Evolutionary conservation across 2,329 filamentous ascomycete genomes (phyloP), one percentile per base, ranked within the genome.

Genomic region (Cladophialophora carrionii): DNA sequence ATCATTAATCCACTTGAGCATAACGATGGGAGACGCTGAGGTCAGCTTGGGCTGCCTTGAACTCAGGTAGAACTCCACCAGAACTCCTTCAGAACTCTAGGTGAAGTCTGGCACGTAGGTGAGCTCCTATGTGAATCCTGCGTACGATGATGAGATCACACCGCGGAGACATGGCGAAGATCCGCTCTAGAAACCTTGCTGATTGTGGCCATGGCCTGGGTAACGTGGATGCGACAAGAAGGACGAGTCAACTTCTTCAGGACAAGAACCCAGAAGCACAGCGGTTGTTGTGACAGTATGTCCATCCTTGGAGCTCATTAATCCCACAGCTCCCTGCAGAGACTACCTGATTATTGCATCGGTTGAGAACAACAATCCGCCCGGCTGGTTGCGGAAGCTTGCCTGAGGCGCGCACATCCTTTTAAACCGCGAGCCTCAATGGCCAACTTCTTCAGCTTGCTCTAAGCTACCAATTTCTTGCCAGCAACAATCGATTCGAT

Each of bases 241-340:
- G 26, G 17, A 37, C 17, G 20, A 49, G 51, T 12, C 43, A n/a
- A n/a, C 17, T 53, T 34, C 57, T 57, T 24, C 48, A 52, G 31
- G 20, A 9, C 14, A 29, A 51, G 6, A 53, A 32, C 26, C 22
- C 24, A 8, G 51, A 24, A 64, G 62, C 57, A 61, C 29, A 41
- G 57, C 57, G 7, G 62, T 41, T 12, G 26, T 34, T 34, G 57
- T 61, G 4, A 48, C 22, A 48, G 46, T 37, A 41, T 10, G 26
- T 41, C 31, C 62, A 64, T 64, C 14, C 57, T 29, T 61, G 57
- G 57, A 43, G 51, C 29, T 20, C 57, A 29, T 51, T 51, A 20
- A 51, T 60, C 46, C 62, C 56, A 20, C 17, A 64, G 34, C 57
- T 60, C n/a, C 61, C 56, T 56, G 49, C 62, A 34, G 9, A 51